Base-by-base conservation (phyloP, 1,284 basidiomycete genomes). In the Testicularia cyperi region DNA sequence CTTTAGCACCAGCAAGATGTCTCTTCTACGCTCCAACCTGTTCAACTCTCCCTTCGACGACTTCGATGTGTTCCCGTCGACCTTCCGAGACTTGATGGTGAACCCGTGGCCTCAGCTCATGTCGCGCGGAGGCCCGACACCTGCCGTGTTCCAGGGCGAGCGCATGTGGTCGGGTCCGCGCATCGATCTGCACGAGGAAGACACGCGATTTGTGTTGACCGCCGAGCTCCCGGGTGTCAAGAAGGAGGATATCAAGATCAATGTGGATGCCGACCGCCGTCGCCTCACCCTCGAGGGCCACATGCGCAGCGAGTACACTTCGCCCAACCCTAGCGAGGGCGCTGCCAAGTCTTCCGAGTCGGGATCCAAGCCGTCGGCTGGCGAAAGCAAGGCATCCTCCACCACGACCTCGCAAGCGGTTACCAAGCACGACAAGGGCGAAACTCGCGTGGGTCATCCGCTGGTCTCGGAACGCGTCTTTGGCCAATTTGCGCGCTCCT, bases 231-330 rank as follows among this genome's bases (percentile, higher is more conserved):
- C 66, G 7, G 66, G 66, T 19, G 54, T 58, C 26, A 58, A 60
- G 44, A 63, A 60, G 44, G 63, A 68, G 34, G 58, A 68, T 24
- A 31, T 68, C 57, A 56, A 63, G 39, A 51, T 68, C 39, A 45
- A 48, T 3, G 44, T 63, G 4, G 66, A 65, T 23, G 54, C 53
- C 13, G 44, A 60, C 32, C 48, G 52, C 18, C 63, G 64, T 29
- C 44, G 63, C 19, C 38, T 68, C 22, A 63, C 63, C 8, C 48
- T 68, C 15, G 44, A 57, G n/a, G 66, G 66, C 13, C 51, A 55
- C 18, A 45, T 57, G 44, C 54, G 41, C 44, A 49, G 43, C 44
- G 62, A 65, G 38, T 60, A 65, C 46, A 24, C 34, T 15, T 47
- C 43, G 6, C 29, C 47, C 36, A 13, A 39, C 15, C 36, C 35